A percentile compares a stretch with the other conserved stretches of the same genome.
Evolutionary conservation across 2,329 filamentous ascomycete genomes (phyloP).

Genomic region (Exophiala bonariae): DNA sequence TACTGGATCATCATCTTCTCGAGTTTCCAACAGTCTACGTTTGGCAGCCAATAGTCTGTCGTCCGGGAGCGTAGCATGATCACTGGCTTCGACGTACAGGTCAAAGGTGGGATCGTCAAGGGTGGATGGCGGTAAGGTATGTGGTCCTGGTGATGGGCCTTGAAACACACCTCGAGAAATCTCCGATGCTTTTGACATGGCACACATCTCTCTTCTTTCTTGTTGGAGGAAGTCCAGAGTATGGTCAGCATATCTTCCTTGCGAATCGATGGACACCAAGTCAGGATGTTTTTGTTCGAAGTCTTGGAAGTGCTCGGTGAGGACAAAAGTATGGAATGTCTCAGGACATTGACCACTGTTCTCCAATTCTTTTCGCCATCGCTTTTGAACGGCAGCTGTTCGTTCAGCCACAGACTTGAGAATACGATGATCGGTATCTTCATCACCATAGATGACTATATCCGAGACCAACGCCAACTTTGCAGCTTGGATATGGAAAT

Average conservation of each 20-base stretch:
- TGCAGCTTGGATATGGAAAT: constrained; percentile 93
- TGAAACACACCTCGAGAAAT: constrained; percentile 89
- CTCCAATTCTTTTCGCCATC: constrained; percentile 69
- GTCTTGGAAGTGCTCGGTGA: constrained; percentile 57
- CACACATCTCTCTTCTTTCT: constrained; percentile 88
- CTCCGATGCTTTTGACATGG: constrained; percentile 86
- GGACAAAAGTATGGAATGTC: constrained; percentile 81
- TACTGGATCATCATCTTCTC: constrained; percentile 41
- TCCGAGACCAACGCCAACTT: constrained; percentile 88
- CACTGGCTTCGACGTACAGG: constrained; percentile 83
- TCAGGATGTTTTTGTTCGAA: constrained; percentile 71
- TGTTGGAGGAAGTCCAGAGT: constrained; percentile 87
- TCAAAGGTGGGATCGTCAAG: constrained; percentile 62
- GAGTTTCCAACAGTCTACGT: constrained; percentile 54
- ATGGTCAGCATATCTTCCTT: constrained; percentile 70
- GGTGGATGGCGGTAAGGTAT: constrained; percentile 43
- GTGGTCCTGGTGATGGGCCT: constrained; percentile 77
- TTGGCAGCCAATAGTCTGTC: constrained; percentile 65
- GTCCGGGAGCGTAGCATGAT: constrained; percentile 75
- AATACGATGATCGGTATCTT: constrained; percentile 60
- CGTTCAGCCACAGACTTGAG: constrained; percentile 63
- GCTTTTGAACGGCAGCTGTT: constrained; percentile 73
- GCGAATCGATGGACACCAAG: constrained; percentile 73
- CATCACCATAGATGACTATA: constrained; percentile 86
- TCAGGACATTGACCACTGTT: constrained; percentile 56